A percentile compares a stretch with the other conserved stretches of the same genome.
Evolutionary conservation across 2,329 filamentous ascomycete genomes (phyloP).

Genomic region (Trichoderma afroharzianum): DNA sequence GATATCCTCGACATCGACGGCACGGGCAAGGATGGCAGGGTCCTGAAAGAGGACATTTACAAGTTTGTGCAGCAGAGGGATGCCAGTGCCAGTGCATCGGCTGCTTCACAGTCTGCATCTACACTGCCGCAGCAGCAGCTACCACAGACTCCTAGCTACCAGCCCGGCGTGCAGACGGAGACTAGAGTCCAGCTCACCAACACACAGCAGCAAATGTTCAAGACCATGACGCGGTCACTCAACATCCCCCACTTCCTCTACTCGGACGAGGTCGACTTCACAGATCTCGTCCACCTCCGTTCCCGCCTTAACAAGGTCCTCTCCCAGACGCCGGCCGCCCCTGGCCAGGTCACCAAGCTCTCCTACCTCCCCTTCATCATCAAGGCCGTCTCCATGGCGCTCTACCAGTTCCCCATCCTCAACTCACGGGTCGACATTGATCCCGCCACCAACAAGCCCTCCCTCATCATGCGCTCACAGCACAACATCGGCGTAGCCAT

Average conservation of each 20-base stretch:
- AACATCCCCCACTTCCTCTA: constrained; percentile 94
- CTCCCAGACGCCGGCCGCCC: constrained; percentile 41
- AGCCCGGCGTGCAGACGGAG: constrained; percentile 57
- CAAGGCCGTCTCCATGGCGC: constrained; percentile 85
- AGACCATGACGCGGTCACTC: constrained; percentile 89
- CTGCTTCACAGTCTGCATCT: constrained; percentile 21
- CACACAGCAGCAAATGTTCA: constrained; percentile 93
- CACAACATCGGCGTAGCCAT: constrained; percentile 97
- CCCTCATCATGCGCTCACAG: constrained; percentile 71
- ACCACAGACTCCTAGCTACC: constrained; percentile 1
- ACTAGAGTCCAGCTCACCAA: constrained; percentile 67
- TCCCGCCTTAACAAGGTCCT: constrained; percentile 68
- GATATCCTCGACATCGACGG: constrained; percentile 76
- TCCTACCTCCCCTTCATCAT: constrained; percentile 93
- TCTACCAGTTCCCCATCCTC: constrained; percentile 78
- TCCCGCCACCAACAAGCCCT: constrained; percentile 58
- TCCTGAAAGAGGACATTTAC: constrained; percentile 88
- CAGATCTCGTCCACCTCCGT: constrained; percentile 68
- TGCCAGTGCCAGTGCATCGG: constrained; percentile 27
- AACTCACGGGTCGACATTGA: constrained; percentile 76
- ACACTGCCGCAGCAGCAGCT: not conserved
- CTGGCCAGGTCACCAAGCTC: constrained; percentile 57
- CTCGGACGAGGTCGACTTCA: constrained; percentile 83
- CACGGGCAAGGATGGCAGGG: constrained; percentile 85
- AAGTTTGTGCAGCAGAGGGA: constrained; percentile 59